Conservation (phyloP, 1,284 basidiomycete species). For the Trichosporon coremiiforme region DNA sequence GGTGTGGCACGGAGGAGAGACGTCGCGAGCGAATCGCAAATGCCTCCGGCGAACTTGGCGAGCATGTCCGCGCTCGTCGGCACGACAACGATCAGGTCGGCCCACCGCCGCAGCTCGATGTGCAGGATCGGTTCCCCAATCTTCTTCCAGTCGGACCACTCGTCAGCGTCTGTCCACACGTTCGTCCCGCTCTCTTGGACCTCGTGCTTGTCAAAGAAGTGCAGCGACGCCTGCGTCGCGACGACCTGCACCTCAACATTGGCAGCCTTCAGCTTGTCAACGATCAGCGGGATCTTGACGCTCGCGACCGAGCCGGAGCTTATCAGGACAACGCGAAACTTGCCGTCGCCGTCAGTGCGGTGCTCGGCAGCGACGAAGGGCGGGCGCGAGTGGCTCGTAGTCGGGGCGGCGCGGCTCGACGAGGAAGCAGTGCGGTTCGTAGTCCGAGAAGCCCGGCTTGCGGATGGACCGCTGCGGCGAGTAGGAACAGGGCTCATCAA, state of each 20-base stretch:
- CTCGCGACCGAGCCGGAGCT: constrained; percentile 92
- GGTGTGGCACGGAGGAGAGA: constrained; percentile 84
- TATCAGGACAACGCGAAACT: constrained; percentile 73
- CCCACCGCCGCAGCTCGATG: constrained; percentile 94
- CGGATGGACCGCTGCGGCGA: not conserved
- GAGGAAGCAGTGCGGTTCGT: no score
- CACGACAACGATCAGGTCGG: constrained; percentile 88
- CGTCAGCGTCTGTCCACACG: constrained; percentile 88
- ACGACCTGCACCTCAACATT: constrained; percentile 81
- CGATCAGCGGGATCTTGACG: constrained; percentile 88
- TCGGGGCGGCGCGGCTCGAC: not conserved
- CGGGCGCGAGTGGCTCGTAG: not conserved
- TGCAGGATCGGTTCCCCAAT: constrained; percentile 93
- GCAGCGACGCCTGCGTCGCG: constrained; percentile 73
- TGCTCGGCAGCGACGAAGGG: constrained; percentile 46
- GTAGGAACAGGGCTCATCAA: not conserved
- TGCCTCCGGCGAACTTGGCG: constrained; percentile 83
- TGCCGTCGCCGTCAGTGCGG: constrained; percentile 43
- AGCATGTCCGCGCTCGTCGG: constrained; percentile 96
- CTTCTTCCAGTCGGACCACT: constrained; percentile 75
- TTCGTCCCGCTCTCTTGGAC: constrained; percentile 61
- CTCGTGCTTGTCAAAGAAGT: constrained; percentile 69
- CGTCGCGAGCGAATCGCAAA: constrained; percentile 88
- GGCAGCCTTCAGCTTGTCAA: constrained; percentile 65
- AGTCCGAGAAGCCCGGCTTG: not conserved